Conservation (phyloP, 495 filamentous ascomycete genomes). For the Tetracladium setigerum region DNA sequence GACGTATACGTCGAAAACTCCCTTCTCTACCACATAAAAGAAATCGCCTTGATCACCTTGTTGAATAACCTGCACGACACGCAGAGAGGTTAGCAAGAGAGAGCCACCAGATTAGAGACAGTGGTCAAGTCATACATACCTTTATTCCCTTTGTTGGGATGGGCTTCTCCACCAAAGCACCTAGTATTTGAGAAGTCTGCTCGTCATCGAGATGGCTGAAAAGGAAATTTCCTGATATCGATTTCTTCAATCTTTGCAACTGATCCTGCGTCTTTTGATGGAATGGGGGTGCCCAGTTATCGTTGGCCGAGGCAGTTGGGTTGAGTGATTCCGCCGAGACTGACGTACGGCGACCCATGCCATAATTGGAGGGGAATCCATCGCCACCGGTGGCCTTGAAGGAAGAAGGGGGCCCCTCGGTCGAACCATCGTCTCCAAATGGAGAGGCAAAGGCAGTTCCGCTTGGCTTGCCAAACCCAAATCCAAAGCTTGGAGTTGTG, state of each 20-base stretch:
- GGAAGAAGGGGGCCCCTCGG: slow-evolving; percentile 26
- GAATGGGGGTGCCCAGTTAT: slow-evolving; percentile 84
- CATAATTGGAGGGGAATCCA: slow-evolving; percentile 88
- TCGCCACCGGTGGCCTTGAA: slow-evolving; percentile 35
- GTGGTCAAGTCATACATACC: slow-evolving; percentile 26
- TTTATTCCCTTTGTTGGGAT: slow-evolving; percentile 94
- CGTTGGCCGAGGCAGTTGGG: slow-evolving; percentile 70
- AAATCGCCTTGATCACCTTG: slow-evolving; percentile 96
- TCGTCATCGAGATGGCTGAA: slow-evolving; percentile 95
- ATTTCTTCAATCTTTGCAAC: slow-evolving; percentile 64
- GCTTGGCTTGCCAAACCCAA: slow-evolving; percentile 18
- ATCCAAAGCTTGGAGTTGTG: slow-evolving; percentile 42
- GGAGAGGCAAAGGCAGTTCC: slow-evolving; percentile 29
- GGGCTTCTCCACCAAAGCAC: slow-evolving; percentile 88
- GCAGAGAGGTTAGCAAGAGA: background rate
- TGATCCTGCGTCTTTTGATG: slow-evolving; percentile 81
- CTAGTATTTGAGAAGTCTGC: slow-evolving; percentile 75
- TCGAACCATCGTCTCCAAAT: slow-evolving; percentile 38
- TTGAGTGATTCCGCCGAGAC: slow-evolving; percentile 96
- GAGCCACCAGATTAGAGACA: no score
- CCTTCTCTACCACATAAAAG: slow-evolving; percentile 95
- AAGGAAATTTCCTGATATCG: slow-evolving; percentile 85
- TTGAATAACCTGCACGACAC: slow-evolving; percentile 60
- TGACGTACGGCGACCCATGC: slow-evolving; percentile 85
- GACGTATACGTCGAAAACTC: slow-evolving; percentile 86